Percentiles rank a stretch among this genome's conserved stretches.
Evolutionary conservation across 2,329 filamentous ascomycete species (phyloP).

Genomic region (Pseudogymnoascus sp.): DNA sequence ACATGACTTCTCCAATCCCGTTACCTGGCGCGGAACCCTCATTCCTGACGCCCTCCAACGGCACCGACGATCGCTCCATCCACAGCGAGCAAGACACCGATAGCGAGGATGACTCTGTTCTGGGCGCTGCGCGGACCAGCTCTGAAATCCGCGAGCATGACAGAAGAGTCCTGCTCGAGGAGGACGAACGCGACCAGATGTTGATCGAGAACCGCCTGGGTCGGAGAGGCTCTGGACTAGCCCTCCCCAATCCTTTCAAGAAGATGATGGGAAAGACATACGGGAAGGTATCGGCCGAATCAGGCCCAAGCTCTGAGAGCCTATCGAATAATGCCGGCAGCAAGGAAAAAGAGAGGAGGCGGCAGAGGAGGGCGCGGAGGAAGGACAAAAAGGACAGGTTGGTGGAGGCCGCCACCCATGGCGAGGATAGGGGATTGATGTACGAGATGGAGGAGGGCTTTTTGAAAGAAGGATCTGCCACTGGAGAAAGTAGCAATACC

Average conservation of each 20-base stretch:
- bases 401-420: conserved; percentile 47
- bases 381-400: conserved; percentile 45
- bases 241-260: conserved; percentile 33
- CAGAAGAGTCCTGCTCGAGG: conserved; percentile 63
- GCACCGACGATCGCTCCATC: background rate
- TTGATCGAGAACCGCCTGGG: conserved; percentile 45
- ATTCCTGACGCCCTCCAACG: background rate
- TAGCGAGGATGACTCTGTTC: conserved; percentile 66
- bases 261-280: conserved; percentile 27
- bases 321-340: conserved; percentile 1
- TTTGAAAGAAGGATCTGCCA: conserved; percentile 58
- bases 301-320: conserved; percentile 37
- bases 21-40: background rate
- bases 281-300: conserved; percentile 36
- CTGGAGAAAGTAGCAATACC: conserved; percentile 55
- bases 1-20: background rate
- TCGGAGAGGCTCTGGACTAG: conserved; percentile 23
- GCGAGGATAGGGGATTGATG: conserved; percentile 71
- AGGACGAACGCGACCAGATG: conserved; percentile 62
- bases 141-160: conserved; percentile 64
- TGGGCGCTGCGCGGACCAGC: conserved; percentile 59
- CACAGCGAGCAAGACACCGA: conserved; percentile 68
- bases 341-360: conserved; percentile 35
- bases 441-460: conserved; percentile 85
- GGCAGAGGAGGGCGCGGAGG: conserved; percentile 41